phyloP scores from a whole-genome alignment of 805 yeast genomes.

The Suhomyces xylopsoci region DNA sequence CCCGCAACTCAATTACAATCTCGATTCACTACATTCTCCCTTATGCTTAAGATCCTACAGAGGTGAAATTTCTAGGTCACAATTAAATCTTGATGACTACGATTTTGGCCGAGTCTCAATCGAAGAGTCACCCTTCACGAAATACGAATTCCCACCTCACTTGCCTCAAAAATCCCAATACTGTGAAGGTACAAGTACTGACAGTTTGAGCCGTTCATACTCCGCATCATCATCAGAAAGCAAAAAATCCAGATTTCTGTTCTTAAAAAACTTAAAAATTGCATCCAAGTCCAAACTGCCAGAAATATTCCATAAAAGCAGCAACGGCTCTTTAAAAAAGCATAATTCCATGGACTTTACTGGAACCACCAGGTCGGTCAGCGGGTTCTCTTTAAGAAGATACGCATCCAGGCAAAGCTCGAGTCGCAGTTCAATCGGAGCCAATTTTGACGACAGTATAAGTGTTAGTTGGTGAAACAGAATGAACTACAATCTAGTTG shows the following conservation, averaged over 20 bases:
- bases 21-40: neutral
- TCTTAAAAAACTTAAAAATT: neutral
- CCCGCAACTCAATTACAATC: neutral
- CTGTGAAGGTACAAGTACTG: neutral
- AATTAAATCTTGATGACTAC: neutral
- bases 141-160: neutral
- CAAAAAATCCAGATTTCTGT: neutral
- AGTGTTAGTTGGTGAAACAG: neutral
- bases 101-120: neutral
- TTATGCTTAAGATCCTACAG: neutral
- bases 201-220: neutral
- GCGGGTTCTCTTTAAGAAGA: neutral
- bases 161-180: neutral
- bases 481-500: too few species aligned
- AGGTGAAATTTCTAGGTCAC: neutral
- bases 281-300: neutral
- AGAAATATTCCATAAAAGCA: neutral
- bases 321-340: neutral
- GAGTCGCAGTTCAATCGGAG: neutral
- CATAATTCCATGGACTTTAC: neutral
- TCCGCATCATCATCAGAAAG: neutral
- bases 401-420: neutral
- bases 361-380: neutral
- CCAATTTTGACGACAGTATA: neutral
- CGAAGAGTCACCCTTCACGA: neutral